phyloP scores from a whole-genome alignment of 768 basidiomycete species.

The Lactarius quietus region DNA sequence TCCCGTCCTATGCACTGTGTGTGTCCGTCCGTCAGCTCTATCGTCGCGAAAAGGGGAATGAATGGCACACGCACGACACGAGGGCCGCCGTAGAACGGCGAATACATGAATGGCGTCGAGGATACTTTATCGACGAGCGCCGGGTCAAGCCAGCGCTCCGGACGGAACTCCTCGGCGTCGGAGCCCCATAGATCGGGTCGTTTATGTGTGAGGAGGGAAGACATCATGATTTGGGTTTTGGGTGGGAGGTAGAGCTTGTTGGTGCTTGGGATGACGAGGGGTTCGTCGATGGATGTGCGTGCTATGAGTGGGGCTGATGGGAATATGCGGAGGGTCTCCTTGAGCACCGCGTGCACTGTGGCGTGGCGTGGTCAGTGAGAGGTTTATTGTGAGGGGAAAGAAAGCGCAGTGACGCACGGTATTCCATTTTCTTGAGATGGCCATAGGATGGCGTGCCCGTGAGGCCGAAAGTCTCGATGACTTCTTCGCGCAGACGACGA shows the following conservation, averaged over 20 bases:
- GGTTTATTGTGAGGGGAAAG: neutral
- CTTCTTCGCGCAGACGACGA: slow-evolving; percentile 34
- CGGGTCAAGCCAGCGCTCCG: slow-evolving; percentile 61
- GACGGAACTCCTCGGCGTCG: slow-evolving; percentile 50
- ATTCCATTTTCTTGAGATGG: slow-evolving; percentile 36
- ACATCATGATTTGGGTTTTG: slow-evolving; percentile 28
- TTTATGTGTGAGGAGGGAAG: slow-evolving; percentile 35
- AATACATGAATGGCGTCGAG: slow-evolving; percentile 64
- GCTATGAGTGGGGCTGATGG: slow-evolving; percentile 20
- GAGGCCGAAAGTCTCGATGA: slow-evolving; percentile 33
- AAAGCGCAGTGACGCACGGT: slow-evolving; percentile 19
- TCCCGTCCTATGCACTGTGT: slow-evolving; percentile 54
- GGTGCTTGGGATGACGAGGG: slow-evolving; percentile 25
- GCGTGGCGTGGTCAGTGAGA: no score
- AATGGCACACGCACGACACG: slow-evolving; percentile 39
- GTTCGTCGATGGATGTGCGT: slow-evolving; percentile 18
- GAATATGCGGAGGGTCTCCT: slow-evolving; percentile 31
- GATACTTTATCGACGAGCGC: slow-evolving; percentile 47
- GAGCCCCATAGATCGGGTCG: slow-evolving; percentile 56
- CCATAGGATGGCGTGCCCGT: slow-evolving; percentile 32
- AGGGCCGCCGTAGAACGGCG: slow-evolving; percentile 67
- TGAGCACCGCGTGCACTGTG: slow-evolving; percentile 36
- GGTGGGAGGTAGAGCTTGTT: slow-evolving; percentile 23
- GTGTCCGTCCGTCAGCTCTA: no score
- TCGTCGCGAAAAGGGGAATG: no score